Conservation (phyloP, 2,329 filamentous ascomycete genomes). For the Ophiostoma quercus region DNA sequence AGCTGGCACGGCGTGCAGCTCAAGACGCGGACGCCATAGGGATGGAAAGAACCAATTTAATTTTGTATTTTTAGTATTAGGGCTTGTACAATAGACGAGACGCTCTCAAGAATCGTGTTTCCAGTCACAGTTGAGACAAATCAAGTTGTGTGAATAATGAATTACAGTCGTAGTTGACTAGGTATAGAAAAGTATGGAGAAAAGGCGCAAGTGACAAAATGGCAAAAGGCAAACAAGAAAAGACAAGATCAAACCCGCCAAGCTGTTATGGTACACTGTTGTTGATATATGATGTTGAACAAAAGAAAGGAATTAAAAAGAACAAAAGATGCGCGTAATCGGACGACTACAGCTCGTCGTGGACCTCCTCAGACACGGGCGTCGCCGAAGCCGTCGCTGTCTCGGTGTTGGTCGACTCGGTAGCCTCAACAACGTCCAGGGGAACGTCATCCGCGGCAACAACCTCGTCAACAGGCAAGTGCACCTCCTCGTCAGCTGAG, state of each 20-base stretch:
- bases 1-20: conserved; percentile 79
- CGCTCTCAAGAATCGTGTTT: neutral
- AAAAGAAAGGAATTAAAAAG: neutral
- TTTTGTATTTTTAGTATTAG: neutral
- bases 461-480: conserved; percentile 28
- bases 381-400: neutral
- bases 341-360: neutral
- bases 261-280: neutral
- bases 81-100: conserved; percentile 3
- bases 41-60: neutral
- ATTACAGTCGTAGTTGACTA: neutral
- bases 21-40: conserved; percentile 55
- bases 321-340: neutral
- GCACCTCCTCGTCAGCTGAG: conserved; percentile 15
- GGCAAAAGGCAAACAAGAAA: neutral
- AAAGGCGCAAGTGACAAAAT: neutral
- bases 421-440: conserved; percentile 18
- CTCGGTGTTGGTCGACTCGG: conserved; percentile 16
- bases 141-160: neutral
- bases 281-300: neutral
- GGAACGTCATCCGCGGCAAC: conserved; percentile 24
- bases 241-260: neutral
- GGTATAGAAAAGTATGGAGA: neutral
- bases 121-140: neutral
- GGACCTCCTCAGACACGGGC: neutral